Percentiles rank a stretch among this genome's conserved stretches.
These are phyloP conservation scores for Trichosporon sp. DNA, from an alignment of 1,284 basidiomycete genomes.

Conservation along the genomic window DNA sequence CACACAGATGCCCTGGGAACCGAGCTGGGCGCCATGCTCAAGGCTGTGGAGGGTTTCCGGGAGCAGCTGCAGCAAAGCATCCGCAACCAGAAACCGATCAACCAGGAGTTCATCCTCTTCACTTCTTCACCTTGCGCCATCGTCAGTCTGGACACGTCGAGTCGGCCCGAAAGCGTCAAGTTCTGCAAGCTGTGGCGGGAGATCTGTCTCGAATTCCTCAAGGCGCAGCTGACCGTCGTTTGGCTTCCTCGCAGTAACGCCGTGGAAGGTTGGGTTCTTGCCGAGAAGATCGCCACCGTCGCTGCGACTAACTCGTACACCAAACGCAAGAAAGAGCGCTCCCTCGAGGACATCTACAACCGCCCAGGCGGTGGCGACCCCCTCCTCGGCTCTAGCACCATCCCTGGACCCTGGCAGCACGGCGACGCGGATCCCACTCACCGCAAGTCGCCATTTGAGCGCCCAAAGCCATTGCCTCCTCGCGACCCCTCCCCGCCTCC, in stretches of 20 bases:
- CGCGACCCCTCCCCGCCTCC: neutral
- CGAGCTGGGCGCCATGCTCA: conserved; percentile 45
- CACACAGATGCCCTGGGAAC: conserved; percentile 42
- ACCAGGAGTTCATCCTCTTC: conserved; percentile 46
- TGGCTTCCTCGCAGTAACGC: conserved; percentile 42
- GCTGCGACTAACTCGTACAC: conserved; percentile 44
- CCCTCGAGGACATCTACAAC: conserved; percentile 32
- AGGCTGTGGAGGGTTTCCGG: conserved; percentile 45
- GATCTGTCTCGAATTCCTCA: conserved; percentile 39
- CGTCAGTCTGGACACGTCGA: conserved; percentile 43
- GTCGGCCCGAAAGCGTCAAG: conserved; percentile 38
- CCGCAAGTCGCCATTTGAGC: conserved; percentile 33
- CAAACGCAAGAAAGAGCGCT: conserved; percentile 39
- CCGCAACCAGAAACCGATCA: conserved; percentile 33
- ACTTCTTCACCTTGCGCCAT: conserved; percentile 47
- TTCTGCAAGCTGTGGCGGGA: conserved; percentile 42
- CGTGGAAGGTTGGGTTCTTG: conserved; percentile 43
- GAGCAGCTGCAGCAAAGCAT: conserved; percentile 38
- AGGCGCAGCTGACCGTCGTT: conserved; percentile 42
- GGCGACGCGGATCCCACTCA: conserved; percentile 43
- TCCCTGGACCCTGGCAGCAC: conserved; percentile 43
- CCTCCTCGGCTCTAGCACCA: conserved; percentile 31
- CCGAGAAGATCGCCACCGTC: conserved; percentile 45
- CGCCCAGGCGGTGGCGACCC: conserved; percentile 38
- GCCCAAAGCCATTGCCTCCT: conserved; percentile 24